These are phyloP conservation scores for Daldinia decipiens DNA, from an alignment of 495 filamentous ascomycete species.

Conservation along the genomic window DNA sequence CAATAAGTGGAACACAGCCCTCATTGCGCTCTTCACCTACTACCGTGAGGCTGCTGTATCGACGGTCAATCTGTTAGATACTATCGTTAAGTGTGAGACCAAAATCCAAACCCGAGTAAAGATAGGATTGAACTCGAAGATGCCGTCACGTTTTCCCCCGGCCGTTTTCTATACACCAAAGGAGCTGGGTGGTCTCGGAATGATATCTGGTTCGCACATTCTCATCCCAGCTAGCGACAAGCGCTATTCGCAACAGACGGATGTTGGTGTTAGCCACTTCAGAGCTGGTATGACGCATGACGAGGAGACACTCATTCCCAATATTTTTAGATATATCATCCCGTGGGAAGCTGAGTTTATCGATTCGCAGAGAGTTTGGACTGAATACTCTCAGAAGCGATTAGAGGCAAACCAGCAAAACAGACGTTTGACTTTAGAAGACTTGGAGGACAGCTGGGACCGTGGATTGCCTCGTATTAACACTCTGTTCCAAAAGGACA, in stretches of 20 bases:
- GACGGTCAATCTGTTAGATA: constrained; percentile 94
- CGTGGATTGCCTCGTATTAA: constrained; percentile 98
- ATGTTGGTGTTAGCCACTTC: constrained; percentile 97
- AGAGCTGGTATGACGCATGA: constrained; percentile 98
- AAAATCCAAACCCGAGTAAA: constrained; percentile 99
- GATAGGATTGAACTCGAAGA: constrained; percentile 99
- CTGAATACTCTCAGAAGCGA: constrained; percentile 98
- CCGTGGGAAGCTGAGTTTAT: constrained; percentile 99
- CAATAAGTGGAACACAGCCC: constrained; percentile 99
- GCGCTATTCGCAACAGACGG: constrained; percentile 97
- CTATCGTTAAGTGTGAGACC: constrained; percentile 99
- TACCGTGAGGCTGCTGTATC: constrained; percentile 99
- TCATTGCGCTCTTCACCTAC: constrained; percentile 99
- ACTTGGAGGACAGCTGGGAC: constrained; percentile 99
- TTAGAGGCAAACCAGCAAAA: constrained; percentile 98
- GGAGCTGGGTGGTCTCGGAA: constrained; percentile 95
- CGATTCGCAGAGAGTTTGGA: constrained; percentile 98
- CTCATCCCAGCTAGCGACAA: constrained; percentile 98
- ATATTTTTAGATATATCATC: constrained; percentile 99
- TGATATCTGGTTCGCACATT: constrained; percentile 99
- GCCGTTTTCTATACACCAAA: constrained; percentile 99
- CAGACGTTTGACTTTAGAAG: constrained; percentile 91
- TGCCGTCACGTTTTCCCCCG: constrained; percentile 98
- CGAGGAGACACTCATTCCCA: constrained; percentile 96
- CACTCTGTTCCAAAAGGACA: constrained; percentile 98